Evolutionary conservation across 75 land plant genomes (phyloP).

Genomic region (Cupressus sempervirens): DNA sequence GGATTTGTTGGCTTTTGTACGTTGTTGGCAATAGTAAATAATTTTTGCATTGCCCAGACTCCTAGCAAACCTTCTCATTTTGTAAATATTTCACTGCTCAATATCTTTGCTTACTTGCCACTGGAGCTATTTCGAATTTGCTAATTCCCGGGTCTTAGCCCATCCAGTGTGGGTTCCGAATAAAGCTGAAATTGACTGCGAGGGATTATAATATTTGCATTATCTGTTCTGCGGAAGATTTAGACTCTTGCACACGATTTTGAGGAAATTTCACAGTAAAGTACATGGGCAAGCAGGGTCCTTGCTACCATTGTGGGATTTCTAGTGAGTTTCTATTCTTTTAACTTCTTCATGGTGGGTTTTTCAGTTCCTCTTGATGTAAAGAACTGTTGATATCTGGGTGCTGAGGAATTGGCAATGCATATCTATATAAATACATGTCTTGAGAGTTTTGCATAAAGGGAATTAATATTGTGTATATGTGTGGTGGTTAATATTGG

Average conservation of each 20-base stretch:
- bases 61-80: not conserved
- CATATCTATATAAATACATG: not conserved
- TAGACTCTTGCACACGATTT: not conserved
- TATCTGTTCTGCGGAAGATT: not conserved
- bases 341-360: conserved; percentile 10
- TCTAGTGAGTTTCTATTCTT: conserved; percentile 73
- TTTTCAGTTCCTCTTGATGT: not conserved
- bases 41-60: not conserved
- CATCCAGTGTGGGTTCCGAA: not conserved
- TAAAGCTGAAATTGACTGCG: not conserved
- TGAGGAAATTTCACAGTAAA: conserved; percentile 9
- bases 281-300: conserved; percentile 95
- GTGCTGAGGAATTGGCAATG: not conserved
- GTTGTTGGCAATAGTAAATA: not conserved
- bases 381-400: not conserved
- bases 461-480: not conserved
- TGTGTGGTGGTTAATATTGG: conserved; percentile 1
- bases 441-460: not conserved
- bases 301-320: conserved; percentile 98
- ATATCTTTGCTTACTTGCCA: not conserved
- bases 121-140: not conserved
- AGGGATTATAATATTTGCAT: not conserved
- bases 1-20: not conserved
- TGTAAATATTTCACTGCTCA: not conserved
- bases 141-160: not conserved